Base-by-base conservation (phyloP, 2,329 filamentous ascomycete species). In the Cladosporium sp. region DNA sequence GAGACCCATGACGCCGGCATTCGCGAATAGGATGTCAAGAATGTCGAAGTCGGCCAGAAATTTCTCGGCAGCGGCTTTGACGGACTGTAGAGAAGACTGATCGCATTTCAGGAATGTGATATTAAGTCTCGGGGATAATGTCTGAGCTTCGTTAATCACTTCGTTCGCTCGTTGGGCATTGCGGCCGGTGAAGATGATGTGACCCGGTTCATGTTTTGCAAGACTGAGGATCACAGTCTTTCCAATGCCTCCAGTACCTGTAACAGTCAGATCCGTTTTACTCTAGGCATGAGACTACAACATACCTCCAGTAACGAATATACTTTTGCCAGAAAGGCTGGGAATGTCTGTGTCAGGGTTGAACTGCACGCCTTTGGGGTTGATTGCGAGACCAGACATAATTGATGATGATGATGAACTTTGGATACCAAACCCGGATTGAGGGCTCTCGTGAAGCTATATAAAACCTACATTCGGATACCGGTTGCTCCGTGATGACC, bases 21-120 rank as follows among this genome's bases (percentile, higher is more conserved):
- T 66, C 62, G 65, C 40, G 49, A 64, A 37, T 2, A 68, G 23
- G 18, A 67, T 58, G 44, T 67, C 59, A 5, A 67, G 46, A 1
- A 28, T 29, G 44, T 46, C 58, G 18, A 40, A 37, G 14, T 14
- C 21, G 56, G 56, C 33, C 2, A 58, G 35, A 16, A 58, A 58
- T 16, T 12, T 26, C 6, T 73, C 72, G 1, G 81, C 82, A 0
- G 80, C 82, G 2, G 74, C 68, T 5, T 76, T 78, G 70, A 86
- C 79, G 21, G 82, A 84, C 16, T 76, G 70, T 44, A 86, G 80
- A 0, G 83, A 85, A 0, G 80, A 71, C 14, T 86, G 77, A 69
- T 87, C 84, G 33, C 84, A 79, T 12, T 78, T 72, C 6, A 86
- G 70, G 68, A 79, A 78, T 44, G 77, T 75, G 64, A 85, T 79